These are phyloP conservation scores for Boletus vinaceobasis DNA, from an alignment of 768 basidiomycete species.

Conservation along the genomic window DNA sequence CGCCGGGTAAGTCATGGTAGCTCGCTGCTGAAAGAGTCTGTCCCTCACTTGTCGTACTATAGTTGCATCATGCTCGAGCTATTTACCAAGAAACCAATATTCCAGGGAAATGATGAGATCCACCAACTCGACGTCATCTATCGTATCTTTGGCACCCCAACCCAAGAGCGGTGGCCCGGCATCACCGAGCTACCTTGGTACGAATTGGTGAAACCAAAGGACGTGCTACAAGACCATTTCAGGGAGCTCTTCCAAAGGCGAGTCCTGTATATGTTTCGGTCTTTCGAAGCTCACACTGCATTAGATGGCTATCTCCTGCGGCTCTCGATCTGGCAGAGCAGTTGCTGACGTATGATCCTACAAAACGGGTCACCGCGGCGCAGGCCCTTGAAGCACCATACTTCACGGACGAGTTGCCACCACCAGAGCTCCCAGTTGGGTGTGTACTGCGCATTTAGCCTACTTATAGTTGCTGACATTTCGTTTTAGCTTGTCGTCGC, in stretches of 20 bases:
- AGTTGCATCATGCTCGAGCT: slow-evolving; percentile 99
- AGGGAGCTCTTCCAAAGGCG: slow-evolving; percentile 84
- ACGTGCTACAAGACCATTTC: slow-evolving; percentile 70
- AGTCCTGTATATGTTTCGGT: slow-evolving; percentile 12
- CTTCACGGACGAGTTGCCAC: slow-evolving; percentile 78
- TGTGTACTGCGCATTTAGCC: slow-evolving; percentile 38
- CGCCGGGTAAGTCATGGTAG: slow-evolving; percentile 64
- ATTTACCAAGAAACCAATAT: slow-evolving; percentile 93
- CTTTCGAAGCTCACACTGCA: background rate
- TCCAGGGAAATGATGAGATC: slow-evolving; percentile 97
- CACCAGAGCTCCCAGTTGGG: slow-evolving; percentile 72
- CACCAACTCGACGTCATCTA: slow-evolving; percentile 94
- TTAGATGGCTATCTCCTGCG: slow-evolving; percentile 81
- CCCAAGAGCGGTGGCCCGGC: slow-evolving; percentile 75
- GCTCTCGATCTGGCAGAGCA: slow-evolving; percentile 85
- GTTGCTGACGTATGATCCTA: slow-evolving; percentile 79
- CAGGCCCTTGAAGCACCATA: slow-evolving; percentile 83
- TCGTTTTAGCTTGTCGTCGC: slow-evolving; percentile 56
- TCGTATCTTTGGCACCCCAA: slow-evolving; percentile 87
- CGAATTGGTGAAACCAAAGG: slow-evolving; percentile 92
- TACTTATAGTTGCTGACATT: slow-evolving; percentile 4
- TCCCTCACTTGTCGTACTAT: background rate
- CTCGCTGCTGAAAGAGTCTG: background rate
- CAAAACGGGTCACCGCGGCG: slow-evolving; percentile 66
- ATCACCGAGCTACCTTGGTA: slow-evolving; percentile 92